Evolutionary conservation across 2,329 filamentous ascomycete genomes (phyloP).

Genomic region (Penicillium sp.): DNA sequence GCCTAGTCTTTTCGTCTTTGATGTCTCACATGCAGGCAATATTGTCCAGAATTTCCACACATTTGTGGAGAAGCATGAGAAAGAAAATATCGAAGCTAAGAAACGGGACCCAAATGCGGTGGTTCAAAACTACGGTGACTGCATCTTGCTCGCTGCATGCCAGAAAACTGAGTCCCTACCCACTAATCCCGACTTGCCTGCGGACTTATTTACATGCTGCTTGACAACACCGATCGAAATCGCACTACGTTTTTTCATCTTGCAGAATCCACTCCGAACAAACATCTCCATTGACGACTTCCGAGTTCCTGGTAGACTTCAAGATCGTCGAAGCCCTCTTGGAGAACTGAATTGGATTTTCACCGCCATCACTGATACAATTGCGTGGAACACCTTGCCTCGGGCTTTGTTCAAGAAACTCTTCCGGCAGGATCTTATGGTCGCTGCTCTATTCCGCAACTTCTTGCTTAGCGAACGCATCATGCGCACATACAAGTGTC

Average conservation of each 20-base stretch:
- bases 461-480: slow-evolving; percentile 91
- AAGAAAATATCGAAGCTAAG: slow-evolving; percentile 74
- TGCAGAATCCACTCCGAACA: slow-evolving; percentile 74
- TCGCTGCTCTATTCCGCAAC: slow-evolving; percentile 94
- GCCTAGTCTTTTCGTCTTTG: slow-evolving; percentile 94
- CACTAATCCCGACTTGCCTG: slow-evolving; percentile 87
- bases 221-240: slow-evolving; percentile 97
- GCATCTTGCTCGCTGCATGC: slow-evolving; percentile 90
- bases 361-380: slow-evolving; percentile 96
- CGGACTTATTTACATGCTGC: slow-evolving; percentile 93
- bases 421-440: slow-evolving; percentile 96
- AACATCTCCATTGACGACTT: slow-evolving; percentile 75
- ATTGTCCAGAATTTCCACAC: slow-evolving; percentile 93
- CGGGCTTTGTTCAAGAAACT: slow-evolving; percentile 92
- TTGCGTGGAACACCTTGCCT: slow-evolving; percentile 93
- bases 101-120: slow-evolving; percentile 68
- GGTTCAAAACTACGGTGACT: slow-evolving; percentile 67
- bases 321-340: slow-evolving; percentile 87
- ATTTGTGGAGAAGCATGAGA: slow-evolving; percentile 91
- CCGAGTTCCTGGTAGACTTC: slow-evolving; percentile 82
- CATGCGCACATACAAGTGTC: slow-evolving; percentile 94
- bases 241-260: slow-evolving; percentile 90
- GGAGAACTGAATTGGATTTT: slow-evolving; percentile 99
- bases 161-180: slow-evolving; percentile 86
- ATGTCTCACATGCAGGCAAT: slow-evolving; percentile 93